Base-by-base conservation (phyloP, 768 basidiomycete species). In the Lentinula aciculospora region DNA sequence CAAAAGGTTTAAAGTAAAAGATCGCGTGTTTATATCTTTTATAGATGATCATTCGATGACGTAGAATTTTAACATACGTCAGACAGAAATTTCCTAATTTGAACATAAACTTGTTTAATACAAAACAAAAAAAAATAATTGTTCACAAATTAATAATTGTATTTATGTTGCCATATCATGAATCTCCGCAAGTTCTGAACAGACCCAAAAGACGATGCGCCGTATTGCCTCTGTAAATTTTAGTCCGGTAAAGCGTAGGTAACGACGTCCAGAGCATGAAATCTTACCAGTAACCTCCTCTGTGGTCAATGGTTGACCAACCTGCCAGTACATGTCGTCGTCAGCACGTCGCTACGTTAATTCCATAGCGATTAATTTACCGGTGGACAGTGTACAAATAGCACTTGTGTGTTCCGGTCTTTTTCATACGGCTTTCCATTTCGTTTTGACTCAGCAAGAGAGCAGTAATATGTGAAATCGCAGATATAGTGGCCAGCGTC, bases 381-480 rank as follows among this genome's bases (percentile, higher is more conserved):
- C 0, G 88, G 88, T 10, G 86, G 84, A 63, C 85, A 87, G 65
- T 90, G 88, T 64, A 89, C 69, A 68, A 87, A 87, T 6, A 89
- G 69, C 48, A 90, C 85, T 44, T 78, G 77, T 3, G 74, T 75
- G 39, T 72, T 72, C 17, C 74, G 70, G 25, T 72, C 72, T 57
- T 75, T 75, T 55, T 76, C 76, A 44, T 74, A 71, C 3, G 70
- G 71, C 36, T 77, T 77, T 1, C 73, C 72, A 19, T 69, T 74
- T 3, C 84, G 80, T 64, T 78, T 81, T 27, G 81, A 78, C 66
- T 89, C 88, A 4, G 86, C 86, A 27, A 89, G 76, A 9, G 86
- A 88, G 65, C 86, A 85, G 64, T 87, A 91, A 67, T 86, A 88
- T 59, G 85, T 80, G 68, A 86, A 90, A 71, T 90, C 88, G 66